These are phyloP conservation scores for Pseudofabraea citricarpa DNA, from an alignment of 2,329 filamentous ascomycete genomes.

Conservation along the genomic window DNA sequence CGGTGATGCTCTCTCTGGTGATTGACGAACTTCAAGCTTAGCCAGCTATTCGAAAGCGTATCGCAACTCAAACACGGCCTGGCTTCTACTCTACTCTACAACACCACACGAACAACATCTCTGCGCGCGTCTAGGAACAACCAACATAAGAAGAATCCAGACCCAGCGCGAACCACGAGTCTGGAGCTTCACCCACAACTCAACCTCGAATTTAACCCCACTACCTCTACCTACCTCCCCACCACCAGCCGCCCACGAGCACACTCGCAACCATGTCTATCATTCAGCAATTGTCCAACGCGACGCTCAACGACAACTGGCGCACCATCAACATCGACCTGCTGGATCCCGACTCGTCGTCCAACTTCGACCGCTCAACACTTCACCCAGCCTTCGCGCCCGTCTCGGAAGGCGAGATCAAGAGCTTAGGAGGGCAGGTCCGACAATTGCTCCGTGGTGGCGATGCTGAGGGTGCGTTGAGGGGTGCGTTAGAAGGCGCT, in stretches of 20 bases:
- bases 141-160: too few species aligned
- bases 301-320: conserved; percentile 60
- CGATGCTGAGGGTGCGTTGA: conserved; percentile 80
- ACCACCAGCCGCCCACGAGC: conserved; percentile 5
- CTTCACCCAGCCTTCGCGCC: conserved; percentile 74
- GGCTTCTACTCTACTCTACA: too few species aligned
- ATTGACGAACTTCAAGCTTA: too few species aligned
- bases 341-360: conserved; percentile 80
- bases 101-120: too few species aligned
- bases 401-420: conserved; percentile 71
- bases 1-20: too few species aligned
- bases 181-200: conserved; percentile 10
- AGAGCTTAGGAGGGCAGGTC: conserved; percentile 73
- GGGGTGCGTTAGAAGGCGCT: conserved; percentile 77
- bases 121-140: too few species aligned
- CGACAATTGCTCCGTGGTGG: conserved; percentile 83
- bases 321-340: conserved; percentile 94
- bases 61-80: too few species aligned
- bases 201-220: background rate
- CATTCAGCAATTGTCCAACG: conserved; percentile 59
- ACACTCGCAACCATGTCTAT: conserved; percentile 50
- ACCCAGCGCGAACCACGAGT: too few species aligned
- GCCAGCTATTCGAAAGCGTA: too few species aligned
- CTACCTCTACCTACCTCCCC: background rate
- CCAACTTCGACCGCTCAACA: conserved; percentile 86